phyloP scores from a whole-genome alignment of 106 monocot genomes.

The Phalaenopsis aphrodite region DNA sequence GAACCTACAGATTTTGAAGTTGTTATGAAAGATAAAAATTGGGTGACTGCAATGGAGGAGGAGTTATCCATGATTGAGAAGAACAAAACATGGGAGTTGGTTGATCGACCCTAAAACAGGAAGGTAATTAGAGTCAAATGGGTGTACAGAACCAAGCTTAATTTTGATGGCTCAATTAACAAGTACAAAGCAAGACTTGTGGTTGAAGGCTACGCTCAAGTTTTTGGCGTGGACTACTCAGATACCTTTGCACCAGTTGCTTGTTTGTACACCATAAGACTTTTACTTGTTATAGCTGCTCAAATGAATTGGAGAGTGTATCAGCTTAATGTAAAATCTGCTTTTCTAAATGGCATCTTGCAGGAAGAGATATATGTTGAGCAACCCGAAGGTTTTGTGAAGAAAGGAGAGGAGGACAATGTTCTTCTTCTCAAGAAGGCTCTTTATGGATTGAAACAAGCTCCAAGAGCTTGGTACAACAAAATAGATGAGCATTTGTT shows the following conservation, averaged over 20 bases:
- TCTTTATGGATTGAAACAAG: not conserved
- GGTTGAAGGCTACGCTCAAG: not conserved
- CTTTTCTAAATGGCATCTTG: not conserved
- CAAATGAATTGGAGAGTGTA: not conserved
- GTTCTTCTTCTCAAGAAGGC: constrained; percentile 2
- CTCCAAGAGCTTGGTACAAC: too few species aligned
- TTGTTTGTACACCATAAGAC: not conserved
- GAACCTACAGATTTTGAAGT: constrained; percentile 6
- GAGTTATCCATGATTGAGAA: not conserved
- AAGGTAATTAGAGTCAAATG: not conserved
- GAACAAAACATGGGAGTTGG: not conserved
- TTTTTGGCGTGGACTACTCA: not conserved
- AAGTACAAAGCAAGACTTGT: not conserved
- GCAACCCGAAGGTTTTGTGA: not conserved
- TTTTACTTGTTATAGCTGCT: not conserved
- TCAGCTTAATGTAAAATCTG: not conserved
- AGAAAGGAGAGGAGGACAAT: not conserved
- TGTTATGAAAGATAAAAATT: not conserved
- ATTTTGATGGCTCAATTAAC: not conserved
- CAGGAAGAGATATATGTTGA: not conserved
- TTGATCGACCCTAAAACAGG: not conserved
- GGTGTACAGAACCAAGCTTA: not conserved
- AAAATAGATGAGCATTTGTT: too few species aligned
- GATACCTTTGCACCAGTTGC: not conserved
- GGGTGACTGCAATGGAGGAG: not conserved